Evolutionary conservation across 495 filamentous ascomycete species (phyloP).

Genomic region (Penicillium samsonianum): DNA sequence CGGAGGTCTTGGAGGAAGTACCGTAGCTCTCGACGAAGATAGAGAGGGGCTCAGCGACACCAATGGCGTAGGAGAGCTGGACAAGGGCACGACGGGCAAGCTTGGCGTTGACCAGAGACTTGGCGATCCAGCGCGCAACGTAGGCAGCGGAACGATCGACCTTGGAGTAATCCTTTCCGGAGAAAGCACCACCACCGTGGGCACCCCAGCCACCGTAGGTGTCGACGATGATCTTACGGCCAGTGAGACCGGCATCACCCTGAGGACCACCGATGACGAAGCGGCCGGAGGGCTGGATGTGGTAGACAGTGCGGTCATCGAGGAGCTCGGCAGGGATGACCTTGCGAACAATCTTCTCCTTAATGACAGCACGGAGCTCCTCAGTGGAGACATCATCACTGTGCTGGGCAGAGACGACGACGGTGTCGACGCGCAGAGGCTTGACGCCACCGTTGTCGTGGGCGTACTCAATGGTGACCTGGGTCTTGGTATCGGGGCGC

Average conservation of each 20-base stretch:
- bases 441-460: conserved; percentile 93
- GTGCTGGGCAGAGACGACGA: conserved; percentile 97
- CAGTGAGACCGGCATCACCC: conserved; percentile 97
- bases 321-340: conserved; percentile 90
- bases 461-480: conserved; percentile 98
- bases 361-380: conserved; percentile 88
- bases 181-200: conserved; percentile 99
- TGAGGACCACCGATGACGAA: conserved; percentile 99
- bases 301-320: conserved; percentile 89
- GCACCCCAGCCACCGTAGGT: conserved; percentile 99
- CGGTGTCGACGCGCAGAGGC: conserved; percentile 89
- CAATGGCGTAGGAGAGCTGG: conserved; percentile 98
- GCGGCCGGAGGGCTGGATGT: conserved; percentile 96
- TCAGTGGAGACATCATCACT: conserved; percentile 86
- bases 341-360: conserved; percentile 95
- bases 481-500: conserved; percentile 97
- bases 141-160: conserved; percentile 98
- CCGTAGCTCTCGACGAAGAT: conserved; percentile 65
- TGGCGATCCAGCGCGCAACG: conserved; percentile 96
- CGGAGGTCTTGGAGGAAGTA: conserved; percentile 76
- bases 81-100: conserved; percentile 90
- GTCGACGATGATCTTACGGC: conserved; percentile 99
- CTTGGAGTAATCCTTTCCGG: conserved; percentile 99
- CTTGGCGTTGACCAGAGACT: conserved; percentile 87
- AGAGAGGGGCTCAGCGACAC: conserved; percentile 95